Base-by-base conservation (phyloP, 2,329 filamentous ascomycete species). In the Aspergillus glaucus region DNA sequence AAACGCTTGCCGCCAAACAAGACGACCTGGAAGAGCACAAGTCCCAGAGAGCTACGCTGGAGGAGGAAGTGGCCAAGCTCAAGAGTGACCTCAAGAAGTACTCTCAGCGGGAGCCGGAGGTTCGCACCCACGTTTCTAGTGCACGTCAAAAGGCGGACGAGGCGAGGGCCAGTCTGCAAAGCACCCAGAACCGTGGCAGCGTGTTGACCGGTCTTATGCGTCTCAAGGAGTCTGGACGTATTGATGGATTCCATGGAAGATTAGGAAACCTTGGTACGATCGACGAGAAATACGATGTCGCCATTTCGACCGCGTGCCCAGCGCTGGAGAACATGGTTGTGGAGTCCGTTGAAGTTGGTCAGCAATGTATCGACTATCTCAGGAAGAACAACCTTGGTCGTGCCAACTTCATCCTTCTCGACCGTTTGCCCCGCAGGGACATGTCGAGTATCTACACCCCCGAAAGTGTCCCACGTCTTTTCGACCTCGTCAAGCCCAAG, bases 291-390 rank as follows among this genome's bases (percentile, higher is more conserved):
- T 98, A 95, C 67, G 93, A 98, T 62, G 83, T 98, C 40, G 93
- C 93, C n/a, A 95, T 98, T 52, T 98, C 94, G 0, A 98, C 93
- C 0, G 94, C 93, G 9, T 97, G 93, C 58, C 85, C 88, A 42
- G 80, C 87, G 2, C 80, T 98, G 8, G 89, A 98, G 69, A 95
- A 97, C 64, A 91, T 98, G 69, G 92, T 98, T 8, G 95, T 95
- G 0, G 93, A 97, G 61, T 91, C 88, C 1, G 92, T 97, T 12
- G 93, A 97, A 61, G 88, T 90, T 50, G 93, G 91, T 55, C 93
- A 98, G 69, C 91, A 97, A 66, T 98, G 94, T 68, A 97, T 98
- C 55, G 93, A 97, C 64, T 93, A 98, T 63, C 79, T 98, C 10
- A 84, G 93, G 48, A 98, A 97, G 76, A 98, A 95, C 61, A 96